Conservation (phyloP, 2,329 filamentous ascomycete genomes). For the Exophiala bonariae region DNA sequence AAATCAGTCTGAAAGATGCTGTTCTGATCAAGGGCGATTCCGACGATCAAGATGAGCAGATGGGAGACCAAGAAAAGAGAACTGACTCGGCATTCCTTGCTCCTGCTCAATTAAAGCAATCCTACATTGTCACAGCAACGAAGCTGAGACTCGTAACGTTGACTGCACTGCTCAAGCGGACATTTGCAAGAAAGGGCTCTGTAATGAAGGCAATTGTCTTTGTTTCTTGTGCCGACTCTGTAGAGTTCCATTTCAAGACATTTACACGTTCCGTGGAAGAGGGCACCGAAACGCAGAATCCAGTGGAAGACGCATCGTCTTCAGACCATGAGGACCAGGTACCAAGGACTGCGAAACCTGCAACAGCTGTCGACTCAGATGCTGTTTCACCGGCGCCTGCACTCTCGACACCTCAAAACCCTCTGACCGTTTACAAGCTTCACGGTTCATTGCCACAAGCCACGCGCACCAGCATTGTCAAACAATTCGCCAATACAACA, state of each 20-base stretch:
- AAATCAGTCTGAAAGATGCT: slow-evolving; percentile 93
- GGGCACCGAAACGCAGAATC: slow-evolving; percentile 25
- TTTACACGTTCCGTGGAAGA: slow-evolving; percentile 52
- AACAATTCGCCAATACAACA: slow-evolving; percentile 71
- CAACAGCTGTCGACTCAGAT: slow-evolving; percentile 13
- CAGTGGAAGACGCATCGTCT: neutral
- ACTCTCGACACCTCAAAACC: slow-evolving; percentile 73
- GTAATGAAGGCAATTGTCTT: slow-evolving; percentile 98
- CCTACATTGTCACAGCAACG: slow-evolving; percentile 81
- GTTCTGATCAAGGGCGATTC: slow-evolving; percentile 76
- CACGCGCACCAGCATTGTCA: slow-evolving; percentile 81
- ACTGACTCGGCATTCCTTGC: slow-evolving; percentile 68
- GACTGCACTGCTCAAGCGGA: slow-evolving; percentile 77
- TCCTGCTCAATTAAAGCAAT: slow-evolving; percentile 90
- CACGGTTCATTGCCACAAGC: slow-evolving; percentile 90
- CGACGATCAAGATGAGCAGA: slow-evolving; percentile 54
- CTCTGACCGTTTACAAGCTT: slow-evolving; percentile 78
- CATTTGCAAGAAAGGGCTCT: slow-evolving; percentile 83
- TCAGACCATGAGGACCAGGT: slow-evolving; percentile 20
- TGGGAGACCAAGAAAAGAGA: slow-evolving; percentile 45
- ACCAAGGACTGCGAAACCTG: slow-evolving; percentile 3
- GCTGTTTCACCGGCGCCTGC: slow-evolving; percentile 71
- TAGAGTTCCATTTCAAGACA: slow-evolving; percentile 93
- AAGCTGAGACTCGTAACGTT: slow-evolving; percentile 90
- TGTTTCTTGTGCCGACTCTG: slow-evolving; percentile 93